Evolutionary conservation across 2,329 filamentous ascomycete species (phyloP).

Genomic region (Claviceps quebecensis): DNA sequence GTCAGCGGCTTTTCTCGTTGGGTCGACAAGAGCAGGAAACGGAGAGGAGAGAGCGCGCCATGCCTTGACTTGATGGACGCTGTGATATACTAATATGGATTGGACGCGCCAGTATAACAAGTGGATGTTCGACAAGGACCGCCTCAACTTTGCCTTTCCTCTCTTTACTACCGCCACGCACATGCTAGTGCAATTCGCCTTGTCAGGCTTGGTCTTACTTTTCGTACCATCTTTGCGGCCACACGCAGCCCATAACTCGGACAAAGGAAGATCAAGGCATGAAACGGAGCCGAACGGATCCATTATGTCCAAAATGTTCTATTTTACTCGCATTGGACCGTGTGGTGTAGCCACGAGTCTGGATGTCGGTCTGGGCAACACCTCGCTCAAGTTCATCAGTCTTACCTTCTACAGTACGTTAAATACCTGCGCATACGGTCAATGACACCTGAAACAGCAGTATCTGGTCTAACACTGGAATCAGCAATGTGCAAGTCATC

Average conservation of each 20-base stretch:
- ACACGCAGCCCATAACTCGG: slow-evolving; percentile 31
- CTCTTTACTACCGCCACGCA: slow-evolving; percentile 91
- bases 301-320: slow-evolving; percentile 83
- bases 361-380: slow-evolving; percentile 93
- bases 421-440: not conserved
- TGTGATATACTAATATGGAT: not conserved
- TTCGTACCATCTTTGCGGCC: slow-evolving; percentile 74
- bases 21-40: not conserved
- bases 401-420: slow-evolving; percentile 82
- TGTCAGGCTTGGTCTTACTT: slow-evolving; percentile 66
- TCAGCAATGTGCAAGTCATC: slow-evolving; percentile 96
- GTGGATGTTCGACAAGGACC: slow-evolving; percentile 90
- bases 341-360: slow-evolving; percentile 87
- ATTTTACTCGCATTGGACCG: slow-evolving; percentile 78
- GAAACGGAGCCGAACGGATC: slow-evolving; percentile 39
- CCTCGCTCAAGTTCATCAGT: slow-evolving; percentile 87
- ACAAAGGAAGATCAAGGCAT: slow-evolving; percentile 35
- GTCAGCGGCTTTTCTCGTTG: not conserved
- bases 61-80: too few relatives aligned
- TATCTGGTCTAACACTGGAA: slow-evolving; percentile 10
- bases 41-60: too few relatives aligned
- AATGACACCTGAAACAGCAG: not conserved
- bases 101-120: slow-evolving; percentile 71
- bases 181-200: slow-evolving; percentile 85
- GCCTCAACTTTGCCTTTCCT: slow-evolving; percentile 83